A percentile compares a stretch with the other conserved stretches of the same genome.
Evolutionary conservation across 805 yeast genomes (phyloP).

Genomic region (Starmerella ratchasimensis): DNA sequence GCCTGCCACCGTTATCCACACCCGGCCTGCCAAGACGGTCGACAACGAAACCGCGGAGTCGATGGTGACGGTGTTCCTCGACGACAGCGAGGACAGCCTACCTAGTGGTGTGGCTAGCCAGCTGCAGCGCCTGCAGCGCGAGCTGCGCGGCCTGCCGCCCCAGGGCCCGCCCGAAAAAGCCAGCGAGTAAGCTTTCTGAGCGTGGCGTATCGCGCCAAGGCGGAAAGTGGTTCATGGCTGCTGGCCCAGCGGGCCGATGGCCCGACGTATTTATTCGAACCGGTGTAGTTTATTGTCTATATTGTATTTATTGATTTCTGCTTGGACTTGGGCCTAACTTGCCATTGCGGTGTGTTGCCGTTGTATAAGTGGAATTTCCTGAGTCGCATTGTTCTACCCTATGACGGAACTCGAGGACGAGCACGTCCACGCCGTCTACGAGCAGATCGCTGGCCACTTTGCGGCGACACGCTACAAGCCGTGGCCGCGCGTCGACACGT

Average conservation of each 20-base stretch:
- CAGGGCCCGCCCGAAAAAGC: constrained; percentile 4
- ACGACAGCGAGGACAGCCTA: constrained; percentile 25
- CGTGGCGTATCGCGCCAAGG: background rate
- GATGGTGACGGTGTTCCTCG: constrained; percentile 21
- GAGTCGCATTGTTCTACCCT: too few relatives aligned
- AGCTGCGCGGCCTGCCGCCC: constrained; percentile 71
- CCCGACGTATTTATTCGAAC: background rate
- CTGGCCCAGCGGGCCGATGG: background rate
- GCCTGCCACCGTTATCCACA: constrained; percentile 15
- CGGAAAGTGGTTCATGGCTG: background rate
- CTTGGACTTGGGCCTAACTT: background rate
- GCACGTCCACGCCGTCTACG: constrained; percentile 77
- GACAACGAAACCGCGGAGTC: constrained; percentile 20
- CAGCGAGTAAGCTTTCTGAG: too few relatives aligned
- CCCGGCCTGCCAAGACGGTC: constrained; percentile 5
- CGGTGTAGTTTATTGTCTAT: background rate
- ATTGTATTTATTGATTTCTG: background rate
- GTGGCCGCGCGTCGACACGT: constrained; percentile 87
- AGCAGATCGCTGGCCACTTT: constrained; percentile 83
- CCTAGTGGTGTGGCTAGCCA: constrained; percentile 40
- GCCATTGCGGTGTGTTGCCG: background rate
- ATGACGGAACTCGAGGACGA: constrained; percentile 40
- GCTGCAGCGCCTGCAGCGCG: constrained; percentile 60
- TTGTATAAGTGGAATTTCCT: too few relatives aligned
- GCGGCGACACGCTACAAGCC: constrained; percentile 91